Evolutionary conservation across 2,329 filamentous ascomycete genomes (phyloP).

Genomic region (Exophiala sp.): DNA sequence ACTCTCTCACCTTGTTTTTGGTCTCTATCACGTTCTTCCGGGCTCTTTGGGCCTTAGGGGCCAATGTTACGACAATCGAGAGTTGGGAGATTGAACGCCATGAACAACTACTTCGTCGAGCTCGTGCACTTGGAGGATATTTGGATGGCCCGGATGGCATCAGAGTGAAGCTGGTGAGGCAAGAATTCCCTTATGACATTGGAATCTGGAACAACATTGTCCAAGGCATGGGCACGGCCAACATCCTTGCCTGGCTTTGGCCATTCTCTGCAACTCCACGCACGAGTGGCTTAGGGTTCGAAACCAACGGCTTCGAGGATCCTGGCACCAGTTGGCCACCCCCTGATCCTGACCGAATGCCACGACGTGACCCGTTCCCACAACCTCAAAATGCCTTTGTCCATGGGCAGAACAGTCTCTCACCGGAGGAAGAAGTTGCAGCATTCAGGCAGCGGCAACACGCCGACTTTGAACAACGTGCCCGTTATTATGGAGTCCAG

Average conservation of each 20-base stretch:
- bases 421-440: slow-evolving; percentile 41
- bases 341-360: slow-evolving; percentile 47
- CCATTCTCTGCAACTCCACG: slow-evolving; percentile 51
- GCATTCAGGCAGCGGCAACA: slow-evolving; percentile 52
- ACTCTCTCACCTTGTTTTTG: slow-evolving; percentile 53
- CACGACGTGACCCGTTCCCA: slow-evolving; percentile 31
- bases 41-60: slow-evolving; percentile 49
- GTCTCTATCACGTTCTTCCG: slow-evolving; percentile 51
- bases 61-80: slow-evolving; percentile 60
- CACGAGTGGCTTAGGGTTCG: slow-evolving; percentile 46
- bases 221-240: slow-evolving; percentile 49
- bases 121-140: slow-evolving; percentile 50
- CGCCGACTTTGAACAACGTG: slow-evolving; percentile 45
- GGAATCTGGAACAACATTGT: slow-evolving; percentile 56
- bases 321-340: slow-evolving; percentile 39
- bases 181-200: slow-evolving; percentile 62
- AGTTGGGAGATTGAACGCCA: slow-evolving; percentile 54
- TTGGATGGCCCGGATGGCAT: slow-evolving; percentile 53
- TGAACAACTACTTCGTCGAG: slow-evolving; percentile 42
- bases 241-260: slow-evolving; percentile 54
- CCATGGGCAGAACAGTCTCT: slow-evolving; percentile 29
- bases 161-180: slow-evolving; percentile 49
- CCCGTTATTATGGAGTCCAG: slow-evolving; percentile 33
- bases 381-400: slow-evolving; percentile 27
- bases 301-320: slow-evolving; percentile 58